These are phyloP conservation scores for Crucibulum laeve DNA, from an alignment of 768 basidiomycete genomes.

Conservation along the genomic window DNA sequence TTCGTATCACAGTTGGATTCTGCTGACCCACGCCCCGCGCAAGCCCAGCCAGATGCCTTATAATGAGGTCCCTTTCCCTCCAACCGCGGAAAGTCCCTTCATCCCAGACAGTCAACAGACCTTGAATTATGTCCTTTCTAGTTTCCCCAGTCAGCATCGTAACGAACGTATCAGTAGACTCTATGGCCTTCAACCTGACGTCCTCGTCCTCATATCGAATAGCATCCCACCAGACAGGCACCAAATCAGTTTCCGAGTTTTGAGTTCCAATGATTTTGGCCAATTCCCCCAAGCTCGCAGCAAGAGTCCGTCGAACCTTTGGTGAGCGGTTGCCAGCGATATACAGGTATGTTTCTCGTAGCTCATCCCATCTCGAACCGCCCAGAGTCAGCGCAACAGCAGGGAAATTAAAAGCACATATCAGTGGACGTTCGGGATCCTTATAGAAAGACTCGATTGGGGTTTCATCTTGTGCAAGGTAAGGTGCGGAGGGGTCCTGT, in stretches of 20 bases:
- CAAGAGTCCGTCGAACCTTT: constrained; percentile 74
- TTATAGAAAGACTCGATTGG: constrained; percentile 44
- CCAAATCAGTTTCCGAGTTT: constrained; percentile 61
- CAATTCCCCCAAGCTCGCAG: constrained; percentile 86
- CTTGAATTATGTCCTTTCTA: constrained; percentile 38
- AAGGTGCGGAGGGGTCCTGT: constrained; percentile 10
- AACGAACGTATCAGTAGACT: constrained; percentile 57
- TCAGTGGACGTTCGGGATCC: constrained; percentile 69
- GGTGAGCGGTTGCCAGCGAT: constrained; percentile 56
- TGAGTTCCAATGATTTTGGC: constrained; percentile 80
- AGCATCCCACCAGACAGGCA: constrained; percentile 66
- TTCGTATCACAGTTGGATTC: constrained; percentile 41
- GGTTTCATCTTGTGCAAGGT: constrained; percentile 4
- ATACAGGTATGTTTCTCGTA: constrained; percentile 63
- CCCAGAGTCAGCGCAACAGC: constrained; percentile 87
- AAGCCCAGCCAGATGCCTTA: constrained; percentile 51
- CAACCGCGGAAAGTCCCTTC: constrained; percentile 60
- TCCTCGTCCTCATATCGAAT: constrained; percentile 61
- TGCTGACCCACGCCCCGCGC: constrained; percentile 32
- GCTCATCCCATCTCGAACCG: constrained; percentile 62
- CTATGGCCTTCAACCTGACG: constrained; percentile 67
- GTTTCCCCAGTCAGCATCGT: constrained; percentile 45
- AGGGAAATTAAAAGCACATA: constrained; percentile 89
- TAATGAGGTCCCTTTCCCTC: constrained; percentile 75
- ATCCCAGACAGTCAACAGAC: constrained; percentile 52